These are phyloP conservation scores for Phytophthora ramorum DNA, from an alignment of 352 stramenopile species.

Conservation along the genomic window DNA sequence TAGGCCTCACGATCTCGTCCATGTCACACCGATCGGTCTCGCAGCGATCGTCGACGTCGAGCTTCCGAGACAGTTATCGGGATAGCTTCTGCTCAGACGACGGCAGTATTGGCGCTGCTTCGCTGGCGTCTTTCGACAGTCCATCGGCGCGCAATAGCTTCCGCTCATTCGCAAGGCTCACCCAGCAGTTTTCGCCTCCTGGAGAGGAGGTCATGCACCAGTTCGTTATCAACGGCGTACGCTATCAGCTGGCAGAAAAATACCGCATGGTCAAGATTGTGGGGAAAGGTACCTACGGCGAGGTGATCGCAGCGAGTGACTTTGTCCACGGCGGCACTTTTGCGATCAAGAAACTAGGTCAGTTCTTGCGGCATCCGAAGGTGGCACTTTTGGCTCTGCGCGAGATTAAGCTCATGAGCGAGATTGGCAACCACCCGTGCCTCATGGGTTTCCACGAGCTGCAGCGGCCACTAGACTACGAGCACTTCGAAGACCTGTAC, in stretches of 20 bases:
- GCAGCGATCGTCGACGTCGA: constrained; percentile 37
- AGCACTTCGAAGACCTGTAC: constrained; percentile 97
- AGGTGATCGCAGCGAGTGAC: constrained; percentile 90
- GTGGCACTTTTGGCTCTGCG: constrained; percentile 83
- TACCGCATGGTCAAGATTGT: constrained; percentile 92
- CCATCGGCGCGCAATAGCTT: constrained; percentile 38
- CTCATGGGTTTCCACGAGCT: constrained; percentile 88
- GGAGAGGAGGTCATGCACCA: constrained; percentile 86
- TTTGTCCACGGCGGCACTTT: constrained; percentile 87
- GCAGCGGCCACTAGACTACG: constrained; percentile 82
- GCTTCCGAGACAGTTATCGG: constrained; percentile 35
- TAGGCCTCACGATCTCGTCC: constrained; percentile 71
- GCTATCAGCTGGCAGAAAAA: constrained; percentile 87
- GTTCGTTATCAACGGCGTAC: constrained; percentile 89
- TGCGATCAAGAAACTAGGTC: constrained; percentile 90
- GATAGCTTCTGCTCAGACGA: constrained; percentile 45
- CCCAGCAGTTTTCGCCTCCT: constrained; percentile 32
- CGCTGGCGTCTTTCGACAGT: constrained; percentile 31
- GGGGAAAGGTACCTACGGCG: constrained; percentile 89
- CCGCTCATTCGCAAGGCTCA: constrained; percentile 50
- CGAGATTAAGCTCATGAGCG: constrained; percentile 92
- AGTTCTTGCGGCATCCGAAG: constrained; percentile 87
- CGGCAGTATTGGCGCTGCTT: constrained; percentile 21
- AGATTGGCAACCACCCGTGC: constrained; percentile 74
- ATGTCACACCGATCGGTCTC: constrained; percentile 62